Evolutionary conservation across 768 basidiomycete species (phyloP).

Genomic region (Trametes cingulata): DNA sequence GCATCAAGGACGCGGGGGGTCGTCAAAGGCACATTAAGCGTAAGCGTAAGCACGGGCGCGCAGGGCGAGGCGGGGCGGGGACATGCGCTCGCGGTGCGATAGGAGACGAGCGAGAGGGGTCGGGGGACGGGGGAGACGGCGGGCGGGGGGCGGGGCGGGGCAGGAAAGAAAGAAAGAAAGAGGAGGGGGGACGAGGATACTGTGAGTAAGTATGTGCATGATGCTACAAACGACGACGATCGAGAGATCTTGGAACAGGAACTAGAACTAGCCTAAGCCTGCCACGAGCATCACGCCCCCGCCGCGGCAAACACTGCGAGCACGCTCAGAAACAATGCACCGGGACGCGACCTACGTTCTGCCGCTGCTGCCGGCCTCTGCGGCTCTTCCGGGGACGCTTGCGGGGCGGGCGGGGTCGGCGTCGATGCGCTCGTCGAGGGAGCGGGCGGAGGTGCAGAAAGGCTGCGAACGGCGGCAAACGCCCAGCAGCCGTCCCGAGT

Average conservation of each 20-base stretch:
- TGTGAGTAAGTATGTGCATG: too few species aligned
- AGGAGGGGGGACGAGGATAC: too few species aligned
- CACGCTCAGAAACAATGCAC: not conserved
- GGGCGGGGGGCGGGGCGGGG: not conserved
- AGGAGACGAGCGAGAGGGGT: not conserved
- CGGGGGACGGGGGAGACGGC: not conserved
- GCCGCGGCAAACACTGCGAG: not conserved
- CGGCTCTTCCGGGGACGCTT: not conserved
- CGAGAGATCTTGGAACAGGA: too few species aligned
- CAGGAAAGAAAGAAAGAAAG: too few species aligned
- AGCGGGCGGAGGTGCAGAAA: too few species aligned
- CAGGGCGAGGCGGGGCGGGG: not conserved
- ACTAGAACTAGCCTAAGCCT: too few species aligned
- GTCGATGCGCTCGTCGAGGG: not conserved
- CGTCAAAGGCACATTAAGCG: constrained; percentile 2
- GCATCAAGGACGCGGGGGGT: constrained; percentile 11
- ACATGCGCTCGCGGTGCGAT: constrained; percentile 1
- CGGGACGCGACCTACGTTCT: constrained; percentile 7
- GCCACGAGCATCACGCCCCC: too few species aligned
- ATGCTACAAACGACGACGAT: too few species aligned
- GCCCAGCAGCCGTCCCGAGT: not conserved
- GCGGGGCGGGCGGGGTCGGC: not conserved
- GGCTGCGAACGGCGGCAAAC: not conserved
- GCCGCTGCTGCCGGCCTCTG: not conserved
- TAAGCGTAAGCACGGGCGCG: not conserved